Evolutionary conservation across 179 eudicot genomes (phyloP).

Genomic region (Silene noctiflora): DNA sequence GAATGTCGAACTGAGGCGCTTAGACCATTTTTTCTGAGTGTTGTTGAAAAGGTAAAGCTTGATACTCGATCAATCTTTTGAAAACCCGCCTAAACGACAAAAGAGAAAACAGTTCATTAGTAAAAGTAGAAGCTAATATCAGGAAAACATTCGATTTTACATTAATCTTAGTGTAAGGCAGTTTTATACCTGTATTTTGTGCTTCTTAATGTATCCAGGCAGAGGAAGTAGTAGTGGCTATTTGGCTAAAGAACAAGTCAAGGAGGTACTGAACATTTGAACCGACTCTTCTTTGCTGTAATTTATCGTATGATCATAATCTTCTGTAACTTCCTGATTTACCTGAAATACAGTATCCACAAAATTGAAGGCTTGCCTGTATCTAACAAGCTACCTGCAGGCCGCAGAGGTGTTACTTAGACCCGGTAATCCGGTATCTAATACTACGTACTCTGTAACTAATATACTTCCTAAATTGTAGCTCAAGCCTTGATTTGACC

Average conservation of each 20-base stretch:
- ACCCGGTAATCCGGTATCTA: too few relatives aligned
- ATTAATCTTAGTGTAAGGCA: too few relatives aligned
- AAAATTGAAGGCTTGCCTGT: slow-evolving; percentile 86
- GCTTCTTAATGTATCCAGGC: slow-evolving; percentile 36
- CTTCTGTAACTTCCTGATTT: not conserved
- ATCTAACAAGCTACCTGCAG: slow-evolving; percentile 49
- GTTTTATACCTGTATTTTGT: too few relatives aligned
- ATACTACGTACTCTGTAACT: too few relatives aligned
- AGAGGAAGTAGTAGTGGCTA: slow-evolving; percentile 65
- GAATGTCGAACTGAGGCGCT: slow-evolving; percentile 76
- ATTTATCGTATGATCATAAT: not conserved
- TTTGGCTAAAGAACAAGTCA: slow-evolving; percentile 69
- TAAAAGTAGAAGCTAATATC: too few relatives aligned
- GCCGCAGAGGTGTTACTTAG: slow-evolving; percentile 43
- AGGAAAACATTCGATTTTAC: too few relatives aligned
- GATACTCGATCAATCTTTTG: not conserved
- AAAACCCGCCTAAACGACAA: too few relatives aligned
- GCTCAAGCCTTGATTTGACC: too few relatives aligned
- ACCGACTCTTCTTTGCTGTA: not conserved
- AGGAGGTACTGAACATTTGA: slow-evolving; percentile 48
- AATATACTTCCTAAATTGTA: too few relatives aligned
- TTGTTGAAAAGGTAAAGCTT: slow-evolving; percentile 61
- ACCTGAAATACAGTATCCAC: slow-evolving; percentile 51
- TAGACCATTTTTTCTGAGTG: slow-evolving; percentile 77
- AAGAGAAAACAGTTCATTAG: too few relatives aligned